Evolutionary conservation across 2,329 filamentous ascomycete genomes (phyloP), one percentile per base, ranked within the genome.

Genomic region (Phialocephala sp.): DNA sequence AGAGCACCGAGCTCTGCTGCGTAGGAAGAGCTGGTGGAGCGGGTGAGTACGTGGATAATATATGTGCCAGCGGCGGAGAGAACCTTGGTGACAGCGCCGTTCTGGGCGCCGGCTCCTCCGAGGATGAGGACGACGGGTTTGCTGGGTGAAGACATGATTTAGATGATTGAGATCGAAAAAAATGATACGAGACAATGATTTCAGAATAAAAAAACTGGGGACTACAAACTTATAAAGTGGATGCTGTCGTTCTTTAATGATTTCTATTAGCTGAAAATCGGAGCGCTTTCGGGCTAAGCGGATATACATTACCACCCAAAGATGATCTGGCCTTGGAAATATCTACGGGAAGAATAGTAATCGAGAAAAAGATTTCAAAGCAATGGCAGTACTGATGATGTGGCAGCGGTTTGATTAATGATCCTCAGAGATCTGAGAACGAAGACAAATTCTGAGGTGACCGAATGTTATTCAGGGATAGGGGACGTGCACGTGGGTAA

Each of bases 1-100:
- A 83, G 77, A 0, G 75, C 67, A 24, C 78, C 72, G 4, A 86
- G 78, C 0, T 80, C 68, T 66, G 78, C 74, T 32, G 83, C 81
- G 0, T 82, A 77, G 0, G 70, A n/a, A 1, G 80, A 82, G 8
- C 67, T 76, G 12, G 77, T 63, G 69, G 85, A 77, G 9, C 84
- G 79, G 1, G 84, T 86, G 11, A 87, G 75, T 24, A 83, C 76
- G 47, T 27, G 57, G 43, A 69, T 47, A 1, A 6, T 27, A 58
- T 68, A 64, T 35, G 56, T 27, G 14, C 27, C 27, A 2, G 50
- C 22, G 14, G 22, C n/a, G 50, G 50, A 54, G 24, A 54, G 50
- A 11, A 54, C 50, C 32, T 54, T 54, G 27, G 50, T n/a, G 4
- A 54, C 50, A n/a, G 27, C 50, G 22, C 50, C 15, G 27, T 54